Base-by-base conservation (phyloP, 1,139 yeast genomes). In the Pneumocystis wakefieldiae region DNA sequence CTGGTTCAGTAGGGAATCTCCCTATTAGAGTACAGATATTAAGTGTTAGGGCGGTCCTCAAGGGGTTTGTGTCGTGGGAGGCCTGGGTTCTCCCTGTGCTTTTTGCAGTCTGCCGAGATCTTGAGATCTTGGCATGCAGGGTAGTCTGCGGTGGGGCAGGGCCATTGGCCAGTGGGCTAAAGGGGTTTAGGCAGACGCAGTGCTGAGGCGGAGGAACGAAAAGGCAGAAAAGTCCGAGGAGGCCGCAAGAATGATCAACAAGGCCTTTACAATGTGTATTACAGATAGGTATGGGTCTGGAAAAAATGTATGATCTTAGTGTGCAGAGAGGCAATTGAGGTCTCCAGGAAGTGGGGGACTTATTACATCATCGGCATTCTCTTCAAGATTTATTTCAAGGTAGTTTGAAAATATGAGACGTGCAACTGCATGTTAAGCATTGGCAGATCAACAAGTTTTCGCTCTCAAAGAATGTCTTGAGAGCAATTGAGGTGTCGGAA, bases 381-480 rank as follows among this genome's bases (percentile, higher is more conserved):
- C 66, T 83, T 91, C 71, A 82, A 82, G 68, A 78, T 86, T 19
- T 91, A 90, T 75, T 84, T 87, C 75, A 77, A 78, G 67, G 74
- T 86, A 69, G 68, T 19, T 74, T 77, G 8, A 6, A 29, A 55
- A 59, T 28, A n/a, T 12, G 12, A 15, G 14, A 15, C 28, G 28
- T 19, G 3, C 8, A 12, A 19, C 29, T 19, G 3, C 8, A 12
- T 42, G 10, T 57, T 29, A 57, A 57, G 73, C 6, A 12, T 80
- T 82, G 74, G 78, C 15, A 78, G 69, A 77, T 90, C 69, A 80
- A 81, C 64, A 87, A 87, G 69, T 77, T 82, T 61, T 89, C 90
- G 67, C 80, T 90, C 70, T 94, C 95, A 19, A 85, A 84, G 69
- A 86, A 89, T 63, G 80, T 89, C 64, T 83, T 88, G 65, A 84